phyloP scores from a whole-genome alignment of 176 grass and related monocot genomes.

The Paspalum notatum region DNA sequence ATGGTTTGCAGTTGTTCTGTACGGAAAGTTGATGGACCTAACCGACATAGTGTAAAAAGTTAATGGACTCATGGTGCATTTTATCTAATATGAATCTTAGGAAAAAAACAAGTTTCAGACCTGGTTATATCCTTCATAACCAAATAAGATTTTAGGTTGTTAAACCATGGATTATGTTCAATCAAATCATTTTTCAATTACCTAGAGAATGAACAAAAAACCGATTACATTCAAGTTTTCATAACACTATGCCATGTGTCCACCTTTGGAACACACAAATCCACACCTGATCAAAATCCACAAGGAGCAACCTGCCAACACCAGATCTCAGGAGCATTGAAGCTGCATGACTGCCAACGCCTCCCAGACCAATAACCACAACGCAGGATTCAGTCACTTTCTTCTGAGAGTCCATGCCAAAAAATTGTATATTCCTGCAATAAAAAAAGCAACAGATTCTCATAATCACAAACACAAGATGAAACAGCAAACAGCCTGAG shows the following conservation, averaged over 20 bases:
- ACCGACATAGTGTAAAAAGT: no score
- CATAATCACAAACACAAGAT: conserved; percentile 12
- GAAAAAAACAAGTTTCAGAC: not conserved
- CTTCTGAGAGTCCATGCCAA: conserved; percentile 80
- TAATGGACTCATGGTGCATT: no score
- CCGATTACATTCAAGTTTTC: not conserved
- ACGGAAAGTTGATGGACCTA: no score
- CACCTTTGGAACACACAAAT: not conserved
- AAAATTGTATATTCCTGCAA: conserved; percentile 94
- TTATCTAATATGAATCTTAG: not conserved
- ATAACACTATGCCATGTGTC: not conserved
- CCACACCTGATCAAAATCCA: conserved; percentile 97
- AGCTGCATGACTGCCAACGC: conserved; percentile 95
- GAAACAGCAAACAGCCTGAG: not conserved
- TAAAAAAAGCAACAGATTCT: conserved; percentile 22
- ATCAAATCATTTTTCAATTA: not conserved
- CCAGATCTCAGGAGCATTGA: conserved; percentile 96
- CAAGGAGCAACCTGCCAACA: conserved; percentile 79
- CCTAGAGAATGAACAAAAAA: not conserved
- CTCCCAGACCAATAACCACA: conserved; percentile 91
- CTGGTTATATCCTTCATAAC: not conserved
- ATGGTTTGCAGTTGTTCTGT: no score
- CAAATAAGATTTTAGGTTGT: not conserved
- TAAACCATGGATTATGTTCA: not conserved
- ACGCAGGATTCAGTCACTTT: conserved; percentile 80